Base-by-base conservation (phyloP, 306 rosid species). In the cucumber (Cucumis sativus) region DNA sequence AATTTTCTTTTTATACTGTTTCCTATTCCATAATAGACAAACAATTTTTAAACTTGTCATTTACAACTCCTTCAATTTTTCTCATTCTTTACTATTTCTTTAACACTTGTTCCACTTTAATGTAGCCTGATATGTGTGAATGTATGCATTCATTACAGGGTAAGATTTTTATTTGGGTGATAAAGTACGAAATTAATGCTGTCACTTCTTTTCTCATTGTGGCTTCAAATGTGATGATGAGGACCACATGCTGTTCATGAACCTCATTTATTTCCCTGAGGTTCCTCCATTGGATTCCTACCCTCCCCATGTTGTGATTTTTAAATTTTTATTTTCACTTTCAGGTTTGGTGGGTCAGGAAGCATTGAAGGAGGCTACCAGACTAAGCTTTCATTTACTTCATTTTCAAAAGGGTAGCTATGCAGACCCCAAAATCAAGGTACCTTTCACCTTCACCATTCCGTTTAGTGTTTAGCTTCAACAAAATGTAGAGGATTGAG, bases 371-470 rank as follows among this genome's bases (percentile, higher is more conserved):
- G 62, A 33, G 82, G 70, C 77, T 75, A 84, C 82, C 82, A 76
- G 82, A 78, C 72, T 74, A 66, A 77, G 78, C 39, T 63, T 68
- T 2, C 74, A 77, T 84, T 76, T 21, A 56, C 79, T 82, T 82
- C 56, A 84, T 58, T 79, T 77, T 60, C 56, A 23, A 62, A 79
- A 79, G 77, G 83, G 85, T 79, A 84, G 86, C 67, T 61, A 96
- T 96, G 99, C 99, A 96, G 88, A 92, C 99, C 84, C 91, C 99
- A 16, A 96, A 96, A 88, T 84, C 97, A 82, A 91, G 99, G 98
- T 96, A 85, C 80, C 81, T 89, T 80, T 55, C 66, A 77, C 25
- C 69, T 41, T 33, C 63, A 15, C 52, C 77, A 79, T 37, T 18
- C 77, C 68, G 70, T 81, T 74, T 84, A n/a, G 71, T 43, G 70